A percentile compares a stretch with the other conserved stretches of the same genome.
Evolutionary conservation across 2,329 filamentous ascomycete species (phyloP).

Genomic region (Claviceps sorghi): DNA sequence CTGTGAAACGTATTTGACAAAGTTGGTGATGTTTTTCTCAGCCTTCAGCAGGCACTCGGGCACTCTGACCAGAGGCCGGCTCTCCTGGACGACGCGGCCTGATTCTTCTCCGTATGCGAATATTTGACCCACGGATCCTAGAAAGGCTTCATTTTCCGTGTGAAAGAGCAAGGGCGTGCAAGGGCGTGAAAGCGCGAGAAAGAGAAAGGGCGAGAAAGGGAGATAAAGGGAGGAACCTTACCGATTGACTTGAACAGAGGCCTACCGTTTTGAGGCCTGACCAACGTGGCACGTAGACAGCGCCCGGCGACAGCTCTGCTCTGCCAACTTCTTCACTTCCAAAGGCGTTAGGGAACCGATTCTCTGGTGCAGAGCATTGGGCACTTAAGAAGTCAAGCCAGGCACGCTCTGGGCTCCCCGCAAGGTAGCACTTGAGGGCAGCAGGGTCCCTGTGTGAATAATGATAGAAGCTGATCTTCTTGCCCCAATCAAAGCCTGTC

Average conservation of each 20-base stretch:
- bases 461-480: slow-evolving; percentile 1
- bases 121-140: neutral
- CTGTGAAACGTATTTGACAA: neutral
- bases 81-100: neutral
- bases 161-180: neutral
- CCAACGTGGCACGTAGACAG: too few relatives aligned
- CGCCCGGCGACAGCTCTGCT: too few relatives aligned
- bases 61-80: neutral
- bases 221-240: neutral
- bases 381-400: neutral
- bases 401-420: slow-evolving; percentile 4
- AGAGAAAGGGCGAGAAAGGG: neutral
- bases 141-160: neutral
- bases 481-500: slow-evolving; percentile 8
- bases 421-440: slow-evolving; percentile 12
- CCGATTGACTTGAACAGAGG: too few relatives aligned
- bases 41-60: neutral
- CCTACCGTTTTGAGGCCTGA: too few relatives aligned
- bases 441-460: slow-evolving; percentile 1
- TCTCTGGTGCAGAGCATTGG: neutral
- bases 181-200: too few relatives aligned
- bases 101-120: neutral
- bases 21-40: neutral
- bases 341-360: too few relatives aligned
- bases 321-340: too few relatives aligned